phyloP scores from a whole-genome alignment of 2,329 filamentous ascomycete genomes.

The Fusarium multiceps region DNA sequence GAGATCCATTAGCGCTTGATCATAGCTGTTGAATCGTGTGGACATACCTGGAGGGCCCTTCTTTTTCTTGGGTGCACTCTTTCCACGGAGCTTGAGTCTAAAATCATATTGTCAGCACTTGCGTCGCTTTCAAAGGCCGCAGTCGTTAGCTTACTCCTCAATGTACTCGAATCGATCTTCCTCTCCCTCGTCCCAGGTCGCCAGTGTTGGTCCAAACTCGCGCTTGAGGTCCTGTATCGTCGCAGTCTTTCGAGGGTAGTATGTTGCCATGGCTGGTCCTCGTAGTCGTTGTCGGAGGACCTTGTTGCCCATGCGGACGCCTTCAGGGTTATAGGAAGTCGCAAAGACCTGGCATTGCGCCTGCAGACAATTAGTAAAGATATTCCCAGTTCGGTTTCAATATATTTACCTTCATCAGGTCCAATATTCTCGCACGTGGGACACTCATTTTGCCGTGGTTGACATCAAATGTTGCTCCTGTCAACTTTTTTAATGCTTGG shows the following conservation, averaged over 20 bases:
- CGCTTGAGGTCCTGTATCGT: constrained; percentile 80
- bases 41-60: constrained; percentile 60
- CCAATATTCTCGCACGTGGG: constrained; percentile 70
- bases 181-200: constrained; percentile 79
- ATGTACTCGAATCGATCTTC: constrained; percentile 83
- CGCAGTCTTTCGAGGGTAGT: constrained; percentile 83
- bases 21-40: too few species aligned
- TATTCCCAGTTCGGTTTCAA: not conserved
- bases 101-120: constrained; percentile 46
- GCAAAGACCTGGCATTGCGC: constrained; percentile 92
- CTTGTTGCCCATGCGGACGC: constrained; percentile 87
- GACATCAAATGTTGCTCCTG: constrained; percentile 35
- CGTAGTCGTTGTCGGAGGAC: constrained; percentile 87
- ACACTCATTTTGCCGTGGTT: constrained; percentile 67
- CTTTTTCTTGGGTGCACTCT: constrained; percentile 92
- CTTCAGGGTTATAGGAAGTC: constrained; percentile 88
- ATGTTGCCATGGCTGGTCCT: constrained; percentile 84
- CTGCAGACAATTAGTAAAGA: constrained; percentile 59
- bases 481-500: constrained; percentile 46
- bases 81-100: constrained; percentile 82
- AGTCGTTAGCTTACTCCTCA: constrained; percentile 64
- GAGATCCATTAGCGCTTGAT: constrained; percentile 22
- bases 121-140: not conserved
- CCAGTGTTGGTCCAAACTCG: constrained; percentile 72
- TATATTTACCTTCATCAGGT: constrained; percentile 78